A percentile compares a stretch with the other conserved stretches of the same genome.
Evolutionary conservation across 192 early-diverging fungal species (phyloP).

Genomic region (Gryganskiella cystojenkinii): DNA sequence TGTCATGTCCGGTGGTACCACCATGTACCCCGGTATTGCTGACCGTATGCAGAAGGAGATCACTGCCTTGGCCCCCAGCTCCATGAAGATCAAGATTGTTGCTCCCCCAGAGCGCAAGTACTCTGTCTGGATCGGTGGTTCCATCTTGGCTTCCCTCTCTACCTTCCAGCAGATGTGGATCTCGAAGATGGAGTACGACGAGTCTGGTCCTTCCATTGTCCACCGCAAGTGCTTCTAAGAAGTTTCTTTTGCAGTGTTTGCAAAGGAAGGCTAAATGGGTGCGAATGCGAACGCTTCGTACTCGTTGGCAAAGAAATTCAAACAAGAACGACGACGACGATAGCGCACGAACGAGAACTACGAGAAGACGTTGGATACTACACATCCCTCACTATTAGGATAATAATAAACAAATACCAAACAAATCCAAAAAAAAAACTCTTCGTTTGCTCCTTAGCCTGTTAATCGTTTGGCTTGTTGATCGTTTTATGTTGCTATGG

Average conservation of each 20-base stretch:
- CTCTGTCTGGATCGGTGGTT: conserved; percentile 99
- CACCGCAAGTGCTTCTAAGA: conserved; percentile 97
- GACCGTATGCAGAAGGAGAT: conserved; percentile 98
- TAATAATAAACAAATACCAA: too few relatives aligned
- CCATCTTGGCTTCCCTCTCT: conserved; percentile 94
- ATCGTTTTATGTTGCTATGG: too few relatives aligned
- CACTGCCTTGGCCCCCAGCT: conserved; percentile 90
- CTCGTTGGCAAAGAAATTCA: too few relatives aligned
- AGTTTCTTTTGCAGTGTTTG: neutral
- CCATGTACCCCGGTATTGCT: conserved; percentile 95
- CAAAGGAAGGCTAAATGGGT: too few relatives aligned
- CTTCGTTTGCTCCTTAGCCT: neutral
- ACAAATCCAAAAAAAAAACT: neutral
- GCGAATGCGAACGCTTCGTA: too few relatives aligned
- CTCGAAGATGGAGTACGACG: conserved; percentile 98
- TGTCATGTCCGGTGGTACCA: conserved; percentile 87
- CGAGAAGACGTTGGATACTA: too few relatives aligned
- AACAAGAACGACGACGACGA: too few relatives aligned
- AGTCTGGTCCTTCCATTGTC: conserved; percentile 95
- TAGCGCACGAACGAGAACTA: too few relatives aligned
- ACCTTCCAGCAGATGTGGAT: conserved; percentile 99
- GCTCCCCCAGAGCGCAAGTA: conserved; percentile 98
- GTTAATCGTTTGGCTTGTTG: too few relatives aligned
- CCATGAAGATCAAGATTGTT: conserved; percentile 97
- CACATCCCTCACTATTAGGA: too few relatives aligned